phyloP scores from a whole-genome alignment of 108 stramenopile genomes.

The Skeletonema grethae region DNA sequence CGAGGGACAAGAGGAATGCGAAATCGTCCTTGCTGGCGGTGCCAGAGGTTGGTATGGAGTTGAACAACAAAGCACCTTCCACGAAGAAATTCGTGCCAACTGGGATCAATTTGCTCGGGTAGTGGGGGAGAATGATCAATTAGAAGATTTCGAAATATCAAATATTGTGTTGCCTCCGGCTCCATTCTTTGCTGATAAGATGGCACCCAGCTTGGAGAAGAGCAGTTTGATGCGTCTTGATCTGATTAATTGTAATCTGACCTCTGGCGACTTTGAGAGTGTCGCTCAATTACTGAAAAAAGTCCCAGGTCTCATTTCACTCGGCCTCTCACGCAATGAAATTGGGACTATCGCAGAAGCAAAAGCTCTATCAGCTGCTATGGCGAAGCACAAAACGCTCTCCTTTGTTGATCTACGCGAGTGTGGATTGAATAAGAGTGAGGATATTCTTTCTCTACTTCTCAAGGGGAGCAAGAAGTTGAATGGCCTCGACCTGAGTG shows the following conservation, averaged over 20 bases:
- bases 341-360: not conserved
- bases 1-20: not conserved
- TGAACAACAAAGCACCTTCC: conserved; percentile 2
- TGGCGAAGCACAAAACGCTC: not conserved
- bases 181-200: conserved; percentile 6
- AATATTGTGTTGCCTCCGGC: conserved; percentile 2
- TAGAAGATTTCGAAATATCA: not conserved
- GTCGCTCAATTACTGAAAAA: conserved; percentile 5
- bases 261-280: not conserved
- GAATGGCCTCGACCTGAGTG: not conserved
- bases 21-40: not conserved
- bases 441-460: not conserved
- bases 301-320: not conserved
- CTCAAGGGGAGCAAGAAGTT: not conserved
- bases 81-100: not conserved
- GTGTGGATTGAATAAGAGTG: not conserved
- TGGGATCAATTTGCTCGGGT: not conserved
- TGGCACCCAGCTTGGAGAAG: conserved; percentile 1
- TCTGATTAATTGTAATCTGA: conserved; percentile 6
- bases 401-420: not conserved
- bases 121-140: not conserved
- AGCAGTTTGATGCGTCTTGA: not conserved
- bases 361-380: not conserved
- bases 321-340: not conserved
- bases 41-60: not conserved